phyloP scores from a whole-genome alignment of 2,329 filamentous ascomycete species.

The Botrytis fabae region DNA sequence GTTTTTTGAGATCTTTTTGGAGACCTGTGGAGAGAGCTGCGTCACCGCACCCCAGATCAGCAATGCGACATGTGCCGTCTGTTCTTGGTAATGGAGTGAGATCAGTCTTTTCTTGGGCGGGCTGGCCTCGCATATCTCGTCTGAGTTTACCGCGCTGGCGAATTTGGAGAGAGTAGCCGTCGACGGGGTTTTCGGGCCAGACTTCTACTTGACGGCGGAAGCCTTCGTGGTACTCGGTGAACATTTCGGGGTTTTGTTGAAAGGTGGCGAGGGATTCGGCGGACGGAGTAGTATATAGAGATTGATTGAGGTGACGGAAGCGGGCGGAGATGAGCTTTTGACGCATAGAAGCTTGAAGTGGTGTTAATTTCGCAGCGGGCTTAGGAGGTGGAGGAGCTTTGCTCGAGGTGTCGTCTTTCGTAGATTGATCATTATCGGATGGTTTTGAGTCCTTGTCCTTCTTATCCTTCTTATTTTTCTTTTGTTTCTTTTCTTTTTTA shows the following conservation, averaged over 20 bases:
- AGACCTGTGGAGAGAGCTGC: slow-evolving; percentile 75
- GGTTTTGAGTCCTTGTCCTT: slow-evolving; percentile 29
- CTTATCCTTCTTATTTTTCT: slow-evolving; percentile 44
- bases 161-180: slow-evolving; percentile 76
- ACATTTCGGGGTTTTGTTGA: slow-evolving; percentile 83
- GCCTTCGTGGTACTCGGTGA: slow-evolving; percentile 92
- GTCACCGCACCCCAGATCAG: slow-evolving; percentile 92
- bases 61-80: slow-evolving; percentile 72
- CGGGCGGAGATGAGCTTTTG: slow-evolving; percentile 92
- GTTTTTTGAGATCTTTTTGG: slow-evolving; percentile 59
- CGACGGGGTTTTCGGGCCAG: slow-evolving; percentile 96
- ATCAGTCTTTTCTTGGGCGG: slow-evolving; percentile 30
- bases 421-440: slow-evolving; percentile 1
- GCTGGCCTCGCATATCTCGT: slow-evolving; percentile 29
- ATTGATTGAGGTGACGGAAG: slow-evolving; percentile 96
- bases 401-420: background rate
- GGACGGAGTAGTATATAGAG: slow-evolving; percentile 90
- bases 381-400: slow-evolving; percentile 41
- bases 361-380: slow-evolving; percentile 68
- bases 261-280: slow-evolving; percentile 81
- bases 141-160: slow-evolving; percentile 62
- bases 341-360: slow-evolving; percentile 90
- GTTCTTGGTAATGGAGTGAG: slow-evolving; percentile 63
- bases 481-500: slow-evolving; percentile 39
- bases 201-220: slow-evolving; percentile 94